Conservation (phyloP, 805 yeast species). For the Metschnikowia shivogae region DNA sequence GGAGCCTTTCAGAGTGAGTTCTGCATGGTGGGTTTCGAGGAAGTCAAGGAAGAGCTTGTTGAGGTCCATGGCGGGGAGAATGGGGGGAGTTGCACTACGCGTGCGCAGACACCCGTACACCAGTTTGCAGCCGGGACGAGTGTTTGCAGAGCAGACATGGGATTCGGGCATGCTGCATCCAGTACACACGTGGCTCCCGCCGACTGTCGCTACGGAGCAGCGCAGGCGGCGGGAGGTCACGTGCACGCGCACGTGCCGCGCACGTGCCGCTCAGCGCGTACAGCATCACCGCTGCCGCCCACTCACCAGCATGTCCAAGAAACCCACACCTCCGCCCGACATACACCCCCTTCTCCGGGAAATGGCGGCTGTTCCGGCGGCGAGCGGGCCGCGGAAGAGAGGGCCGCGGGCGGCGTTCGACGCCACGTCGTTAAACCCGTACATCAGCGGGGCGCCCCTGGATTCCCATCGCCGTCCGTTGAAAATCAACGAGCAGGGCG, state of each 20-base stretch:
- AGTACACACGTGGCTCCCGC: no score
- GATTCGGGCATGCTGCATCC: no score
- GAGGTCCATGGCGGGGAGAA: conserved; percentile 28
- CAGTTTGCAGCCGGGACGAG: neutral
- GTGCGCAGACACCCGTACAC: no score
- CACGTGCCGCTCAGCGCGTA: no score
- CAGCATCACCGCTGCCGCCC: no score
- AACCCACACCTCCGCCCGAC: neutral
- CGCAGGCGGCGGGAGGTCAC: no score
- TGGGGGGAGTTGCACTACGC: no score
- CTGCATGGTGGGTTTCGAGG: conserved; percentile 51
- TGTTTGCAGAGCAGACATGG: no score
- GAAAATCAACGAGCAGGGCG: conserved; percentile 59
- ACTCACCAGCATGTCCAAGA: no score
- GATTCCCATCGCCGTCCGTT: conserved; percentile 31
- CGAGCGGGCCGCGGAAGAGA: conserved; percentile 29
- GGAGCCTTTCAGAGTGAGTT: conserved; percentile 45
- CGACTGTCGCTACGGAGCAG: no score
- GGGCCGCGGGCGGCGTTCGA: conserved; percentile 29
- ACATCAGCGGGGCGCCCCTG: conserved; percentile 24
- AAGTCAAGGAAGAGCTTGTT: conserved; percentile 52
- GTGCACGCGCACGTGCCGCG: no score
- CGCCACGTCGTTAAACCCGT: conserved; percentile 35
- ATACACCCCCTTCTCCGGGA: conserved; percentile 36
- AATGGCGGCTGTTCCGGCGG: conserved; percentile 23